Evolutionary conservation across 176 grass and related monocot species (phyloP), one percentile per base, ranked within the genome.

Genomic region (Triticum dicoccoides): DNA sequence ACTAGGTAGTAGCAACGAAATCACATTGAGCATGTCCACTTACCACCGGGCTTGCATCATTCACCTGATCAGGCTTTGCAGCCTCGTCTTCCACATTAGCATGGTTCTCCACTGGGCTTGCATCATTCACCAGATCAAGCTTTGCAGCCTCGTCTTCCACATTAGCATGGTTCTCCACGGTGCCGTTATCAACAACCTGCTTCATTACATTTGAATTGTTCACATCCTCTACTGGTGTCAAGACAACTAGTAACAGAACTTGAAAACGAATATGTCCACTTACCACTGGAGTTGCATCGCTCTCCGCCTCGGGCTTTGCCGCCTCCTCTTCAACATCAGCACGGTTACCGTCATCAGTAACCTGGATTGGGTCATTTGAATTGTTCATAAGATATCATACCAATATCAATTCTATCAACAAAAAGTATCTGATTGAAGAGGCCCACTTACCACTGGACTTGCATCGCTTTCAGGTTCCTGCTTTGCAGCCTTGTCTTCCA

Each of bases 141-240:
- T 72, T 33, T 24, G 65, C 15, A 5, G 8, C 81, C 18, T 54
- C 42, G 0, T 84, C 73, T 80, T 81, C 72, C 45, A 52, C 59
- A 79, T 86, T 61, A 61, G 84, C 47, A 47, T 90, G 83, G 82
- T 79, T 67, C 45, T 86, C 86, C 54, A 47, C 29, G 49, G 15
- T 56, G 34, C 27, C 30, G 2, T 77, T 29, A 17, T 17, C 74
- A 56, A 21, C 47, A 76, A 20, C 47, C 73, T 76, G 73, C 8
- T 56, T 76, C 45, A 76, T 52, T 9, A 0, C 45, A 9, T 18
- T 56, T 33, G 15, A 76, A 56, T 54, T 76, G 73, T 76, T 76
- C 45, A 56, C 45, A 76, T 76, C 47, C 73, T 52, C 45, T 76
- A 76, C 47, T 54, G 51, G 27, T 33, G 25, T 33, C 15, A 1